Base-by-base conservation (phyloP, 805 yeast genomes). In the Ogataea naganishii region DNA sequence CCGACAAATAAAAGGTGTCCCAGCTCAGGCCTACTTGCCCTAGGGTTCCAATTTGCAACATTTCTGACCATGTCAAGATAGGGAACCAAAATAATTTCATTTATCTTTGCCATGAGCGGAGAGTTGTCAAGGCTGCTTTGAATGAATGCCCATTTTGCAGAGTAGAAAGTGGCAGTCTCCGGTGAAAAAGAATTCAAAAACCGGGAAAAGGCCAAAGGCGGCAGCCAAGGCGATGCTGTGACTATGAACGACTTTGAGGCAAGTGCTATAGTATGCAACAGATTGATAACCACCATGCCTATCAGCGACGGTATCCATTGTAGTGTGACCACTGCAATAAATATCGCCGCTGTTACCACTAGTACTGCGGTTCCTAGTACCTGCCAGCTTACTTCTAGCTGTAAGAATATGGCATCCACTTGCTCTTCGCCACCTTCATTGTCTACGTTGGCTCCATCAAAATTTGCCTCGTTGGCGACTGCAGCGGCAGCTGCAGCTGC, bases 241-340 rank as follows among this genome's bases (percentile, higher is more conserved):
- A 7, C 10, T 16, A 20, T 17, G 19, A 29, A 14, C 4, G 31
- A 22, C 26, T 21, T 30, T 2, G 21, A 10, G 11, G 26, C 12
- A 9, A 23, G 23, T 6, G 28, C 23, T 4, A 34, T 13, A 3
- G 39, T 29, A 22, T 38, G 36, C n/a, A 40, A 17, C 10, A 39
- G 12, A 14, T 35, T 41, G 21, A 46, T 29, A 10, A 34, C 18
- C 12, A 39, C 22, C 46, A 47, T 41, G 4, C 53, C 53, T 10
- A 43, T 19, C 19, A 43, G 29, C 2, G 50, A 39, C 2, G 56
- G 55, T 15, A 45, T 21, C 17, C 43, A 37, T 24, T 49, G 49
- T 17, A 49, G 40, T 6, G 36, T 26, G 7, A 47, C 43, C 8
- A 51, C 15, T 2, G 37, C 40, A 4, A 37, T 43, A 8, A 42